phyloP scores from a whole-genome alignment of 306 rosid species.

The Cucurbita pepo region DNA sequence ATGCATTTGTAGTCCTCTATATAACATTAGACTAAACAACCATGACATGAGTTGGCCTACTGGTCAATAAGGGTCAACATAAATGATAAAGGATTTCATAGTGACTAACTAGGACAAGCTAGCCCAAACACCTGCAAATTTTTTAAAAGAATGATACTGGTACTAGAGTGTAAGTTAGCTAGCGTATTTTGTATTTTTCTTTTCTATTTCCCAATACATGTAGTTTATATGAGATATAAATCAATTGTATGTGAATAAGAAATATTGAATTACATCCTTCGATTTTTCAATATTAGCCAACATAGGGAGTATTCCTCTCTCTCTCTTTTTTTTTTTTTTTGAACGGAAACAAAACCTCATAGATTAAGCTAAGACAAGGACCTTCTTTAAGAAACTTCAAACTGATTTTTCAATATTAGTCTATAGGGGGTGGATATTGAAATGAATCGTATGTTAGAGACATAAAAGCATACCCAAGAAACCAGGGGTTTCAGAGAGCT shows the following conservation, averaged over 20 bases:
- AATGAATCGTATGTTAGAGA: background rate
- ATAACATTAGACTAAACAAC: background rate
- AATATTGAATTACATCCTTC: too few species aligned
- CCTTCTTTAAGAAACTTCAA: background rate
- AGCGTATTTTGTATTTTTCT: background rate
- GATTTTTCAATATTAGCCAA: too few species aligned
- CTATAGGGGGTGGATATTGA: background rate
- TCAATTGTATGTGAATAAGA: too few species aligned
- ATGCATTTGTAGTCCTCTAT: background rate
- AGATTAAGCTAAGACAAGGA: background rate
- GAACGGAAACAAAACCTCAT: too few species aligned
- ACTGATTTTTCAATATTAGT: background rate
- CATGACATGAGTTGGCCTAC: too few species aligned
- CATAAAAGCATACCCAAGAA: constrained; percentile 51
- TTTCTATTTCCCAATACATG: background rate
- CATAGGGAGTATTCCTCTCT: too few species aligned
- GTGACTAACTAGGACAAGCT: too few species aligned
- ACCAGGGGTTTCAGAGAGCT: constrained; percentile 48
- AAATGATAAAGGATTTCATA: too few species aligned
- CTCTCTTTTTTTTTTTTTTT: too few species aligned
- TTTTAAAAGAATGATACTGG: too few species aligned
- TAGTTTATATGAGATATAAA: background rate
- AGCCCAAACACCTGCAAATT: too few species aligned
- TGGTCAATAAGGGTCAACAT: too few species aligned
- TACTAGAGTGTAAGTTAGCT: background rate